Conservation (phyloP, 257 asterid genomes). For the Fraxinus excelsior region DNA sequence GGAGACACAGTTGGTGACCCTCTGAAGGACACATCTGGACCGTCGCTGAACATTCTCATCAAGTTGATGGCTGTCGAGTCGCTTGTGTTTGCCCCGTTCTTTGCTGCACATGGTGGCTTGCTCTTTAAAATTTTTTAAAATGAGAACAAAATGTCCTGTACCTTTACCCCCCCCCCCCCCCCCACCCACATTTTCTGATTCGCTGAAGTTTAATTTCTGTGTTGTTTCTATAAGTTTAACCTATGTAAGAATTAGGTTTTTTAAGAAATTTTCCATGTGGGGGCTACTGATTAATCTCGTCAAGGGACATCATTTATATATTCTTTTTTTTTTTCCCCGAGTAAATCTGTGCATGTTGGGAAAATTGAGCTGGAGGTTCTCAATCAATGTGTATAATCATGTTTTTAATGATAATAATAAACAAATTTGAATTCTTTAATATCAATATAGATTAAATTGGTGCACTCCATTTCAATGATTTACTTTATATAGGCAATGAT, state of each 20-base stretch:
- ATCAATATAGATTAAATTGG: too few relatives aligned
- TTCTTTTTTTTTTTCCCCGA: conserved; percentile 5
- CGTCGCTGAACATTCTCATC: conserved; percentile 58
- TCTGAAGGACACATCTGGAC: conserved; percentile 65
- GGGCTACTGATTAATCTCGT: conserved; percentile 12
- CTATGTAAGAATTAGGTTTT: conserved; percentile 24
- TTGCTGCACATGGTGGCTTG: conserved; percentile 66
- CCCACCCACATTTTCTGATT: conserved; percentile 24
- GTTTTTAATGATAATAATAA: too few relatives aligned
- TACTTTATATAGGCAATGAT: too few relatives aligned
- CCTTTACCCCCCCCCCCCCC: conserved; percentile 4
- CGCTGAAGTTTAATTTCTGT: conserved; percentile 20
- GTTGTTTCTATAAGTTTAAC: conserved; percentile 28
- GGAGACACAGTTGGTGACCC: conserved; percentile 70
- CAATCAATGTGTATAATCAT: not conserved
- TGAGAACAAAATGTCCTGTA: not conserved
- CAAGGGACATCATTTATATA: conserved; percentile 1
- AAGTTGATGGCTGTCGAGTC: conserved; percentile 68
- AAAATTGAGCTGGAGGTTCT: not conserved
- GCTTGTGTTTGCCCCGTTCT: conserved; percentile 62
- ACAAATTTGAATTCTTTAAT: too few relatives aligned
- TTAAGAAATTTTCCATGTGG: conserved; percentile 20
- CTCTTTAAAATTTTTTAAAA: conserved; percentile 50
- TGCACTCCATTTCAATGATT: too few relatives aligned
- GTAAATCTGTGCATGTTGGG: not conserved